Base-by-base conservation (phyloP, 2,329 filamentous ascomycete species). In the Cordyceps tenuipes region DNA sequence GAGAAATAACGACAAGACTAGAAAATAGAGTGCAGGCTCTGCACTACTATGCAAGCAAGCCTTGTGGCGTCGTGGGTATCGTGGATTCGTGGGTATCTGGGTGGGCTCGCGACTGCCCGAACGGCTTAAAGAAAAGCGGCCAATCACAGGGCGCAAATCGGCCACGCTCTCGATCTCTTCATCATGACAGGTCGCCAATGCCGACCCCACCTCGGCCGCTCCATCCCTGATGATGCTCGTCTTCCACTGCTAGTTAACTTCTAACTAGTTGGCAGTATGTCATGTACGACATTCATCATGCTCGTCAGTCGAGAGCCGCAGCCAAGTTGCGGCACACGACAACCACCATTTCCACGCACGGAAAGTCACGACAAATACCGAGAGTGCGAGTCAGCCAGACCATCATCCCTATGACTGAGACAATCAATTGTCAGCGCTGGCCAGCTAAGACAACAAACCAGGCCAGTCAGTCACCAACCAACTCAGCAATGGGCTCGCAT, bases 161-260 rank as follows among this genome's bases (percentile, higher is more conserved):
- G 13, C 36, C 55, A 53, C 60, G 60, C 56, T 53, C 59, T 53
- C 54, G 53, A 61, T 57, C 48, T 34, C 52, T 56, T 26, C 19
- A 41, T 44, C 57, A 47, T 59, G 49, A 59, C 41, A 59, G 57
- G 57, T 26, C 29, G 29, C 36, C 19, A n/a, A n/a, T 31, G 29
- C 4, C 21, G 19, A 51, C 50, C 50, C 58, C 58, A 54, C 46
- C 19, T 8, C 15, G 43, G n/a, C 21, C 52, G 41, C 41, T 31
- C 21, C 6, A 36, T 19, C 46, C 29, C 5, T 23, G 23, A 23
- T 4, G 23, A 23, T 23, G 23, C 23, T 23, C 23, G 4, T 23
- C 23, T 23, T 23, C 23, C 23, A n/a, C n/a, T n/a, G n/a, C n/a
- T n/a, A n/a, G n/a, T n/a, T n/a, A n/a, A n/a, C n/a, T n/a, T n/a